These are phyloP conservation scores for Hypoxylon sp. DNA, from an alignment of 2,329 filamentous ascomycete genomes.

Conservation along the genomic window DNA sequence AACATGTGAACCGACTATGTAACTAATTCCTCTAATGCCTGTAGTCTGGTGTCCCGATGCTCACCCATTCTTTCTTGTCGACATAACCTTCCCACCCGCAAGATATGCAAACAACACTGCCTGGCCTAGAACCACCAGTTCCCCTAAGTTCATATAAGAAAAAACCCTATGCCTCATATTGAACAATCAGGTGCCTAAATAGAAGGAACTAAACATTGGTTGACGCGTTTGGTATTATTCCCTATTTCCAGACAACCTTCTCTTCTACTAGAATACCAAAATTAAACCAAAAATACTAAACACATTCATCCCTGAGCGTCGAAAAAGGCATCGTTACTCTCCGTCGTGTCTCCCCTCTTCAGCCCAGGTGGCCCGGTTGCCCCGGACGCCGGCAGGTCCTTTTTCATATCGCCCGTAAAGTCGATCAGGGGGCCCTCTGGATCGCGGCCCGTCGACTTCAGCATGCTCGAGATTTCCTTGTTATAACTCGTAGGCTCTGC, in stretches of 20 bases:
- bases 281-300: background rate
- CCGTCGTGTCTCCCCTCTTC: constrained; percentile 52
- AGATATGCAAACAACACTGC: no score
- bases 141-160: background rate
- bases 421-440: constrained; percentile 65
- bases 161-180: background rate
- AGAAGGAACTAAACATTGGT: background rate
- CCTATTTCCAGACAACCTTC: background rate
- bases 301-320: constrained; percentile 53
- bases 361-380: constrained; percentile 31
- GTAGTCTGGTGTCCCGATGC: no score
- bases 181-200: background rate
- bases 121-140: no score
- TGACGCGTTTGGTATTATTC: background rate
- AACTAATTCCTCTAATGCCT: no score
- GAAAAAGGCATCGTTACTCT: constrained; percentile 56
- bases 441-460: constrained; percentile 61
- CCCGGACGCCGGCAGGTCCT: constrained; percentile 59
- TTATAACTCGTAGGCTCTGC: constrained; percentile 25
- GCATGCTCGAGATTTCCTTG: constrained; percentile 58
- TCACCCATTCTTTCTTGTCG: no score
- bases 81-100: no score
- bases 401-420: constrained; percentile 67
- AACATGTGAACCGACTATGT: background rate
- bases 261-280: background rate